Conservation (phyloP, 805 yeast species). For the Metschnikowia picachoensis region DNA sequence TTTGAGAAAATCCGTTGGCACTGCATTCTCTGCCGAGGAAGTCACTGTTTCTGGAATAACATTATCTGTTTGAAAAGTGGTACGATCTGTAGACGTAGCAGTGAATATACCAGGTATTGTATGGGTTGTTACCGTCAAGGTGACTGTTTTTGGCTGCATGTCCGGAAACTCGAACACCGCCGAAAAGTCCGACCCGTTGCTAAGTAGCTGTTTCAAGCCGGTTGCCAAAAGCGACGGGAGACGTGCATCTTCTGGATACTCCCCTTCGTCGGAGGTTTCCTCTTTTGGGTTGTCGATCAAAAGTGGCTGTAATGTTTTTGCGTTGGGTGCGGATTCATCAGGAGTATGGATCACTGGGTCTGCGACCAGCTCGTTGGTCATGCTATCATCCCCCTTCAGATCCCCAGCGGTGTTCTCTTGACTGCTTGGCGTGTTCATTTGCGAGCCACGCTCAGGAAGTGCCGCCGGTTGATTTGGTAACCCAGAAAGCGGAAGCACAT, state of each 20-base stretch:
- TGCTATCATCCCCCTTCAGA: not conserved
- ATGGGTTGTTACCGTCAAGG: not conserved
- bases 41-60: not conserved
- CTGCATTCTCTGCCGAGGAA: not conserved
- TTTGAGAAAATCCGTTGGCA: not conserved
- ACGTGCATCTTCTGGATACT: constrained; percentile 1
- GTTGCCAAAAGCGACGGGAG: constrained; percentile 3
- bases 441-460: not conserved
- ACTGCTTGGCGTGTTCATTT: not conserved
- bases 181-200: not conserved
- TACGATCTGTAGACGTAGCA: not conserved
- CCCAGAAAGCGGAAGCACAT: not conserved
- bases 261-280: not conserved
- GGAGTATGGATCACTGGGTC: not conserved
- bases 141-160: too few species aligned
- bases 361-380: not conserved
- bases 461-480: not conserved
- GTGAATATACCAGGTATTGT: not conserved
- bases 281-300: not conserved
- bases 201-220: constrained; percentile 4
- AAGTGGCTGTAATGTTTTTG: not conserved
- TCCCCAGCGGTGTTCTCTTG: not conserved
- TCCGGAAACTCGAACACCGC: constrained; percentile 3
- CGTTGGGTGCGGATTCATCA: not conserved
- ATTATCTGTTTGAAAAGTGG: too few species aligned